These are phyloP conservation scores for Linnemannia exigua DNA, from an alignment of 192 early-diverging fungal species.

Conservation along the genomic window DNA sequence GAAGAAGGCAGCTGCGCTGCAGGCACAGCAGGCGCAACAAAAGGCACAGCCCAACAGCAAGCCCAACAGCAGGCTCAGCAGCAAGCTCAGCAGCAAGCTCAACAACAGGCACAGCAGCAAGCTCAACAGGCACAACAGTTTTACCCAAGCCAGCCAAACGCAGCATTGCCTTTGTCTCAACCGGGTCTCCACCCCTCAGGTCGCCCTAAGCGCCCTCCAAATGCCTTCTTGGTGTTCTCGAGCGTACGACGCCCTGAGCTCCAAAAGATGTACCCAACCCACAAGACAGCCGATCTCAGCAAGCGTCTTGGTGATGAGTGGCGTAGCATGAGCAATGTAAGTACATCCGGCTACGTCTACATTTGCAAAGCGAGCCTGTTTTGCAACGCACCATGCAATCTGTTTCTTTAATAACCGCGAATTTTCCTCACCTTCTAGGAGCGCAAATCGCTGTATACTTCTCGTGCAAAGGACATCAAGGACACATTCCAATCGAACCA, in stretches of 20 bases:
- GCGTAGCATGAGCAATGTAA: conserved; percentile 64
- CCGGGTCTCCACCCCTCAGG: conserved; percentile 42
- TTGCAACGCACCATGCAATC: too few relatives aligned
- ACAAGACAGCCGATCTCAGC: conserved; percentile 76
- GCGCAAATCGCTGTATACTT: conserved; percentile 68
- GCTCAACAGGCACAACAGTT: conserved; percentile 29
- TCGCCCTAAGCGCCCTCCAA: conserved; percentile 74
- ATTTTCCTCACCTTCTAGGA: conserved; percentile 42
- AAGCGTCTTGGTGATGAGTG: conserved; percentile 78
- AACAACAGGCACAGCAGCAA: conserved; percentile 15
- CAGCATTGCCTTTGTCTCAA: conserved; percentile 6
- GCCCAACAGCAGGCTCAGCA: conserved; percentile 23
- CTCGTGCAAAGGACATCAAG: conserved; percentile 70
- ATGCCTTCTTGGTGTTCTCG: conserved; percentile 77
- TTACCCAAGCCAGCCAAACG: conserved; percentile 13
- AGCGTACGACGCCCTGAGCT: conserved; percentile 76
- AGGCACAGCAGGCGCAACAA: conserved; percentile 8
- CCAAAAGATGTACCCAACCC: conserved; percentile 66
- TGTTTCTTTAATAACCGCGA: not conserved
- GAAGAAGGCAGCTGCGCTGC: not conserved
- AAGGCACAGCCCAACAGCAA: conserved; percentile 10
- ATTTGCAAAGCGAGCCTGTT: too few relatives aligned
- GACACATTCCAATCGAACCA: conserved; percentile 69
- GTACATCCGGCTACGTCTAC: not conserved
- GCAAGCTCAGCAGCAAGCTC: conserved; percentile 35